Evolutionary conservation across 345 rosid genomes (phyloP), one percentile per base, ranked within the genome.

Genomic region (Eucalyptus pauciflora): DNA sequence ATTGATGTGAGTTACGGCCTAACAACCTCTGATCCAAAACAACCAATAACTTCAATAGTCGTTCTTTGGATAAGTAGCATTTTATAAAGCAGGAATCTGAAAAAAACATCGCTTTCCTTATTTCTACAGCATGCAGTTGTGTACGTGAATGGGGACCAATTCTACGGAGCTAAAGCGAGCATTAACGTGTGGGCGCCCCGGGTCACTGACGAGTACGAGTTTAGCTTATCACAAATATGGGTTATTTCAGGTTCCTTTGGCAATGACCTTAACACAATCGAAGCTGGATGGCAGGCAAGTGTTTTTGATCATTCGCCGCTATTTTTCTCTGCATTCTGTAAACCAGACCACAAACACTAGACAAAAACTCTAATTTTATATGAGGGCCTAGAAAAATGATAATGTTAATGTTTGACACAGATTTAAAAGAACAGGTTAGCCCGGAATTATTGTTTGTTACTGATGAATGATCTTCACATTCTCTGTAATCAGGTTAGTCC

Each of bases 211-310:
- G 94, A 92, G 86, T 95, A 95, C 89, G 99, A 98, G 92, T 98
- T 98, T 89, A 97, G 99, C 92, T 91, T 98, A 88, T 98, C 99
- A 50, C 99, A 98, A 87, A 91, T 98, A 85, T 98, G 99, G 99
- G 93, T 97, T 88, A 97, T 98, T 86, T 98, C 99, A 29, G 99
- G 99, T 51, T 97, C 99, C 3, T 98, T 98, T 90, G 97, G 97
- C 43, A 90, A 96, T 91, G 99, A 98, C 91, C 95, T 98, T 8
- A 98, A 98, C 89, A 98, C 99, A 83, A 97, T 98, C 88, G 99
- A 98, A 96, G 99, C 99, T 86, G 99, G 99, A 80, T 98, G 99
- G 99, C 99, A 98, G 98, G 99, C 93, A 92, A 24, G 76, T 13
- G 80, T 20, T 24, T 18, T 33, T 58, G 33, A 87, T 54, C 49